These are phyloP conservation scores for Hypoxylon intermedium DNA, from an alignment of 495 filamentous ascomycete species.

Conservation along the genomic window DNA sequence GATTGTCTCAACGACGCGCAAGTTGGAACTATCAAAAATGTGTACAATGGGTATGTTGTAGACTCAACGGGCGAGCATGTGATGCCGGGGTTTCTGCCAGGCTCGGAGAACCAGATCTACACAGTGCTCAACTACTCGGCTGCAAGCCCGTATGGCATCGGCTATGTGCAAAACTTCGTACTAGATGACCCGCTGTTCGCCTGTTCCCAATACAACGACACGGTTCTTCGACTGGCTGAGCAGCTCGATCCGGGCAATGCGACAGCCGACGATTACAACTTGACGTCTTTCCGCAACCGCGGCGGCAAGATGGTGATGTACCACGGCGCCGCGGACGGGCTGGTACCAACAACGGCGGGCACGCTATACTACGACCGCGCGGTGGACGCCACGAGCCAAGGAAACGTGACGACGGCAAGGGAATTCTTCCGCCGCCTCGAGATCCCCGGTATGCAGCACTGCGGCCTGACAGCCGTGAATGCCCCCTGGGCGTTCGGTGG, in stretches of 20 bases:
- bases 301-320: slow-evolving; percentile 65
- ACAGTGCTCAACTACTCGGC: slow-evolving; percentile 44
- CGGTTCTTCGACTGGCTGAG: slow-evolving; percentile 48
- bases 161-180: slow-evolving; percentile 54
- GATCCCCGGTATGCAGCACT: slow-evolving; percentile 54
- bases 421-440: slow-evolving; percentile 50
- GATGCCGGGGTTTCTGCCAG: slow-evolving; percentile 58
- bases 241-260: slow-evolving; percentile 52
- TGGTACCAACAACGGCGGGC: slow-evolving; percentile 53
- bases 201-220: slow-evolving; percentile 47
- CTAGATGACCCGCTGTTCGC: slow-evolving; percentile 51
- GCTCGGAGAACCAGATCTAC: slow-evolving; percentile 52
- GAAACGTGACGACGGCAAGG: slow-evolving; percentile 27
- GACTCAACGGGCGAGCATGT: slow-evolving; percentile 57
- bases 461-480: slow-evolving; percentile 30
- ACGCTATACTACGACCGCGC: slow-evolving; percentile 57
- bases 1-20: slow-evolving; percentile 65
- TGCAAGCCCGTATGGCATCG: slow-evolving; percentile 50
- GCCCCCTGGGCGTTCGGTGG: slow-evolving; percentile 52
- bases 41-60: slow-evolving; percentile 62
- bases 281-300: slow-evolving; percentile 53
- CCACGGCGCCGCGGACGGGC: slow-evolving; percentile 59
- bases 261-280: slow-evolving; percentile 57
- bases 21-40: slow-evolving; percentile 58
- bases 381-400: slow-evolving; percentile 42